Evolutionary conservation across 176 grass and related monocot genomes (phyloP).

Genomic region (Luzula sylvatica): DNA sequence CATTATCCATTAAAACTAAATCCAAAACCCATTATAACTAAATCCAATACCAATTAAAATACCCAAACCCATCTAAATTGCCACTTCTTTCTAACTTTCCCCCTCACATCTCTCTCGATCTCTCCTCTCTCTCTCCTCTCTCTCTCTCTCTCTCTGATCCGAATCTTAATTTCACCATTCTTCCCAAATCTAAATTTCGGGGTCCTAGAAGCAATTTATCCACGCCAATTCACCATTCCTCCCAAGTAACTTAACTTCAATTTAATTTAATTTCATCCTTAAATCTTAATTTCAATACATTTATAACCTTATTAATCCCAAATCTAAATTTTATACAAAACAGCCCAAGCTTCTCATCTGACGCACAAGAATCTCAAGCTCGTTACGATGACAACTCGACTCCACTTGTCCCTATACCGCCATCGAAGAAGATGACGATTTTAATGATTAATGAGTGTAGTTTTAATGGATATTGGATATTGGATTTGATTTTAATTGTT

Average conservation of each 20-base stretch:
- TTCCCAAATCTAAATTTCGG: conserved; percentile 70
- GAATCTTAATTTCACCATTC: no score
- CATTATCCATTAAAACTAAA: no score
- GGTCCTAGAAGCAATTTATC: conserved; percentile 95
- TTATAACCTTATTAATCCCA: background rate
- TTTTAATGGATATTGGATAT: no score
- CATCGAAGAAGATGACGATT: conserved; percentile 87
- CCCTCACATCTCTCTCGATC: no score
- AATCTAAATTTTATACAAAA: conserved; percentile 13
- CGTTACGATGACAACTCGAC: conserved; percentile 54
- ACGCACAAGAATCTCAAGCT: conserved; percentile 38
- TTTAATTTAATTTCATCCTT: background rate
- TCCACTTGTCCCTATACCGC: conserved; percentile 55
- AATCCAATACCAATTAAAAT: no score
- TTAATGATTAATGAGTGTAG: no score
- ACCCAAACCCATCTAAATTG: no score
- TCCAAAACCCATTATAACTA: no score
- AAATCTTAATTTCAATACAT: background rate
- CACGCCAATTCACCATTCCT: conserved; percentile 65
- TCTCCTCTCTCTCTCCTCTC: no score
- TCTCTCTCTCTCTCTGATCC: no score
- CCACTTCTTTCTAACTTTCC: no score
- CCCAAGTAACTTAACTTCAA: conserved; percentile 60
- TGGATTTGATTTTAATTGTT: no score
- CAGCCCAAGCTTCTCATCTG: conserved; percentile 64